phyloP scores from a whole-genome alignment of 2,329 filamentous ascomycete genomes.

The Neofusicoccum parvum region DNA sequence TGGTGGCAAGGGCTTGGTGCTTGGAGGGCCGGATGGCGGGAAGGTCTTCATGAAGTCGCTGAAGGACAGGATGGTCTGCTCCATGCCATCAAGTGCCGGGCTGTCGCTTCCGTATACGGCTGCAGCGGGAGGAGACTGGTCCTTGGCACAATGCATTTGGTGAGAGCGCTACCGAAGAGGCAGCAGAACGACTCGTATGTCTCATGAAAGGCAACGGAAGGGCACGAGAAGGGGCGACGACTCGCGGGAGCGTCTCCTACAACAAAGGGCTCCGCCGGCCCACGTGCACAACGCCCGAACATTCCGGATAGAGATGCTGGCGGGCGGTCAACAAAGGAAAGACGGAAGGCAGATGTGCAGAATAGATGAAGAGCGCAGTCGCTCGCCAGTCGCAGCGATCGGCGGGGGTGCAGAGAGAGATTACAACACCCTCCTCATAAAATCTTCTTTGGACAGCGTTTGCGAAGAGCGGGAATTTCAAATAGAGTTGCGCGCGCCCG shows the following conservation, averaged over 20 bases:
- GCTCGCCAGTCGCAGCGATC: not conserved
- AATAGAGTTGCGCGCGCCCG: not conserved
- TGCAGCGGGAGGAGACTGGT: not conserved
- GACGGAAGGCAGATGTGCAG: not conserved
- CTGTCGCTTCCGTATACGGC: not conserved
- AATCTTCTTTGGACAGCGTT: not conserved
- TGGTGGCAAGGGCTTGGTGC: not conserved
- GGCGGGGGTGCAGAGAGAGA: not conserved
- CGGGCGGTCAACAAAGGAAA: constrained; percentile 1
- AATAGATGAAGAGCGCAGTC: not conserved
- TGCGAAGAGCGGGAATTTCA: not conserved
- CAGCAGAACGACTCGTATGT: not conserved
- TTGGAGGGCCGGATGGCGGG: not conserved
- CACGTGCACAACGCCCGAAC: constrained; percentile 13
- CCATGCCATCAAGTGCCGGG: constrained; percentile 3
- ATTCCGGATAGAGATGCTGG: constrained; percentile 12
- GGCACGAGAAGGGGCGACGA: not conserved
- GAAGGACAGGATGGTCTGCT: constrained; percentile 12
- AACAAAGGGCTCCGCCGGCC: constrained; percentile 9
- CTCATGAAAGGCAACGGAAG: not conserved
- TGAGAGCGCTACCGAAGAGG: not conserved
- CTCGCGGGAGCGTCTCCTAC: not conserved
- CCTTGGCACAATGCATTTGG: constrained; percentile 3
- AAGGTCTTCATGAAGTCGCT: constrained; percentile 12
- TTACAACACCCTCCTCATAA: not conserved